A percentile compares a stretch with the other conserved stretches of the same genome.
These are phyloP conservation scores for Nicotiana undulata DNA, from an alignment of 257 asterid species.

Conservation along the genomic window DNA sequence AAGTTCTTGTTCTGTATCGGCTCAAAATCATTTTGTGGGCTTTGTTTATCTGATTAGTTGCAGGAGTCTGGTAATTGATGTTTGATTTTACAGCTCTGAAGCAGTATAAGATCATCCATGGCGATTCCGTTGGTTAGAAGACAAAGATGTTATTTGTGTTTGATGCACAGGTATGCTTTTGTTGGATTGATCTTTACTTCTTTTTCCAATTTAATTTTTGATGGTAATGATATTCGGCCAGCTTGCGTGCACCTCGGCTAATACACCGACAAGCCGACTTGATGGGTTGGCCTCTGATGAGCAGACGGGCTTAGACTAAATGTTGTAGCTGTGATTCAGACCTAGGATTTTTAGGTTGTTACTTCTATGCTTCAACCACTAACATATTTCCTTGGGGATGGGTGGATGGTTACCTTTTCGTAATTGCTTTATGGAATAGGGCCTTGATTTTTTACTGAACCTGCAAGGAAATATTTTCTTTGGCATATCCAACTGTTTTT, in stretches of 20 bases:
- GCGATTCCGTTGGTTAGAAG: not conserved
- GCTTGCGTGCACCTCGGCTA: not conserved
- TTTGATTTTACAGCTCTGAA: not conserved
- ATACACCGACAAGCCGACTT: not conserved
- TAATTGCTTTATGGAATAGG: not conserved
- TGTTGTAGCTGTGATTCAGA: not conserved
- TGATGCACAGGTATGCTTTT: conserved; percentile 5
- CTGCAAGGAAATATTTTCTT: not conserved
- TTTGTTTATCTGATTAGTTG: conserved; percentile 5
- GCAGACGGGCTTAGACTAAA: not conserved
- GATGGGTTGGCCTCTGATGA: not conserved
- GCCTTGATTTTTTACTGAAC: not conserved
- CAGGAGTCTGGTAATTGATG: not conserved
- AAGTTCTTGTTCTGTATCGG: not conserved
- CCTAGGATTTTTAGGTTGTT: not conserved
- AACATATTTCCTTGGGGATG: not conserved
- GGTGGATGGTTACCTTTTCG: not conserved
- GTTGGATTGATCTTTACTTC: not conserved
- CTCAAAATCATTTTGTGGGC: not conserved
- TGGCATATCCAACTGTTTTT: not conserved
- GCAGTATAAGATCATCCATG: not conserved
- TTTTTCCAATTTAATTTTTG: not conserved
- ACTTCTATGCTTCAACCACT: not conserved
- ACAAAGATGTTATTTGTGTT: not conserved
- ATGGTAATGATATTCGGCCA: not conserved